phyloP scores from a whole-genome alignment of 2,329 filamentous ascomycete genomes.

The Colletotrichum noveboracense region DNA sequence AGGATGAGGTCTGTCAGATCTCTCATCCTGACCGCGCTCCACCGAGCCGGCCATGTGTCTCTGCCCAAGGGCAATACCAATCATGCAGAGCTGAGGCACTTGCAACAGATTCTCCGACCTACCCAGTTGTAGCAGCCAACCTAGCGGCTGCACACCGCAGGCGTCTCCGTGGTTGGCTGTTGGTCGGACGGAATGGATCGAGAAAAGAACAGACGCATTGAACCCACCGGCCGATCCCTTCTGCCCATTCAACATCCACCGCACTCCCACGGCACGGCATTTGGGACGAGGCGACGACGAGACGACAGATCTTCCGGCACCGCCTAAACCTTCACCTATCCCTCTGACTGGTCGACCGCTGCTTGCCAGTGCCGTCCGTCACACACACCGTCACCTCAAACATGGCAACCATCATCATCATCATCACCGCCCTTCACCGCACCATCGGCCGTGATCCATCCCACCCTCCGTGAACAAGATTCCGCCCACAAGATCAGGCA shows the following conservation, averaged over 20 bases:
- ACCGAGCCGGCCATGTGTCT: conserved; percentile 10
- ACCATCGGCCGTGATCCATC: background rate
- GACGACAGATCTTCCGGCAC: background rate
- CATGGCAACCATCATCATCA: background rate
- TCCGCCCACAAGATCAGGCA: conserved; percentile 6
- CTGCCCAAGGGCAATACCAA: conserved; percentile 1
- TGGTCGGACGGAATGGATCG: background rate
- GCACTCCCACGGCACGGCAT: background rate
- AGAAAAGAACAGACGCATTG: background rate
- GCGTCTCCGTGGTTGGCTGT: background rate
- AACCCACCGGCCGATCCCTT: background rate
- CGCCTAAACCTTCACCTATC: background rate
- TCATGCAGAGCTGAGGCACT: conserved; percentile 9
- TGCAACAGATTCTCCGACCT: background rate
- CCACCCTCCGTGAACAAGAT: background rate
- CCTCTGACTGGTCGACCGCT: background rate
- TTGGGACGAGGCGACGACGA: background rate
- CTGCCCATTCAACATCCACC: background rate
- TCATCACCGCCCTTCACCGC: background rate
- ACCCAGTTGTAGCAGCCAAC: background rate
- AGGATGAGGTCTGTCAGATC: background rate
- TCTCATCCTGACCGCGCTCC: background rate
- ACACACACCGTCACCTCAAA: background rate
- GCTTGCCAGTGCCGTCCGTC: background rate
- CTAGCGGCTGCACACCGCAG: background rate